Percentiles rank a stretch among this genome's conserved stretches.
phyloP scores from a whole-genome alignment of 192 early-diverging fungal genomes.

The Umbelopsis sp. region DNA sequence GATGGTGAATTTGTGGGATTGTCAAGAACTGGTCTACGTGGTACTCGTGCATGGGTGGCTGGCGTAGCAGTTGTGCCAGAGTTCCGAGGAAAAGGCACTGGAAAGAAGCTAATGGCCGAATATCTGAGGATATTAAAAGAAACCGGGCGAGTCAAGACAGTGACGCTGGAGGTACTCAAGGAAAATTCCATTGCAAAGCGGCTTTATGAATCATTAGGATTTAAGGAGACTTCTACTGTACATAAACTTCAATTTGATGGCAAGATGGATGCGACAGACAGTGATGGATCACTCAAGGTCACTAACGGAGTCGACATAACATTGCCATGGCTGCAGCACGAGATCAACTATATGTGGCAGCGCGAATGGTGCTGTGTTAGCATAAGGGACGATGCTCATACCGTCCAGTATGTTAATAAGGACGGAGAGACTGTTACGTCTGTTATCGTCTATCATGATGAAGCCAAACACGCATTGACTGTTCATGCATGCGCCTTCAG shows the following conservation, averaged over 20 bases:
- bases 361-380: slow-evolving; percentile 8
- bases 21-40: slow-evolving; percentile 1
- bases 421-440: not conserved
- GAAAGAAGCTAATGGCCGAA: slow-evolving; percentile 8
- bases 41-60: slow-evolving; percentile 10
- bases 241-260: slow-evolving; percentile 5
- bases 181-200: slow-evolving; percentile 1
- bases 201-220: not conserved
- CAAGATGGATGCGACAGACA: not conserved
- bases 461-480: not conserved
- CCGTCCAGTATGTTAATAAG: not conserved
- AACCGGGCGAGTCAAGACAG: not conserved
- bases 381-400: slow-evolving; percentile 5
- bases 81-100: slow-evolving; percentile 12
- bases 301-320: not conserved
- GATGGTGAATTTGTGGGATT: slow-evolving; percentile 7
- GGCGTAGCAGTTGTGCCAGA: slow-evolving; percentile 16
- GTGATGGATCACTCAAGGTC: not conserved
- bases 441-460: not conserved
- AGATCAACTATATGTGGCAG: not conserved
- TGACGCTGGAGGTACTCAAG: not conserved
- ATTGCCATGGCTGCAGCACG: not conserved
- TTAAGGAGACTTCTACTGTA: not conserved
- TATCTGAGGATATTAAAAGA: slow-evolving; percentile 6
- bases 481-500: slow-evolving; percentile 6